Base-by-base conservation (phyloP, 148 eudicot genomes). In the Tetragonia tetragonoides region DNA sequence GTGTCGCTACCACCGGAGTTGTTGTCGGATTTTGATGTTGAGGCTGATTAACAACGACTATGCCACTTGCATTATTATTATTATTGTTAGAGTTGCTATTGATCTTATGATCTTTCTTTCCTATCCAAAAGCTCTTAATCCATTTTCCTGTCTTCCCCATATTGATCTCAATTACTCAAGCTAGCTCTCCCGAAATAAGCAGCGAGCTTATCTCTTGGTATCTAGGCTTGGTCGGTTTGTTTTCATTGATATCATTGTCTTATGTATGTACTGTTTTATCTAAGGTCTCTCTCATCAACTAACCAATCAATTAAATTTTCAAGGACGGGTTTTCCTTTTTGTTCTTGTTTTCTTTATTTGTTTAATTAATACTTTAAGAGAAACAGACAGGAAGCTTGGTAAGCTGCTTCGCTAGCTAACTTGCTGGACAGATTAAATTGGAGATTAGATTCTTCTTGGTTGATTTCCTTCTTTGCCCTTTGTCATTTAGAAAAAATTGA, bases 61-160 rank as follows among this genome's bases (percentile, higher is more conserved):
- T 28, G 20, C 1, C 38, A 51, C 41, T 17, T 11, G 74, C 63
- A 12, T 37, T 70, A n/a, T 28, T 14, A 37, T 28, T 28, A 28
- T 28, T 14, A 37, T 28, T 28, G 1, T 28, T 28, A 28, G 34
- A 28, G 12, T 78, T 34, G 8, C 66, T 28, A 83, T 56, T 74
- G 70, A 18, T 79, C 82, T 78, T 66, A n/a, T 83, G 85, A 20
- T 85, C 86, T 65, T 86, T 88, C 68, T 90, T 92, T 14, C 91
- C 90, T 14, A 84, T 75, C 76, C 90, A 78, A 80, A 94, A 81
- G 81, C 80, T 87, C 75, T 77, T 89, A 62, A 92, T 76, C 98
- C 98, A 94, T 79, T 85, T 92, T 46, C 95, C 82, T 12, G 97
- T 85, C 63, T 89, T 94, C 47, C 98, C 98, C 98, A 94, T 68